Evolutionary conservation across 176 grass and related monocot species (phyloP).

Genomic region (Avena eriantha): DNA sequence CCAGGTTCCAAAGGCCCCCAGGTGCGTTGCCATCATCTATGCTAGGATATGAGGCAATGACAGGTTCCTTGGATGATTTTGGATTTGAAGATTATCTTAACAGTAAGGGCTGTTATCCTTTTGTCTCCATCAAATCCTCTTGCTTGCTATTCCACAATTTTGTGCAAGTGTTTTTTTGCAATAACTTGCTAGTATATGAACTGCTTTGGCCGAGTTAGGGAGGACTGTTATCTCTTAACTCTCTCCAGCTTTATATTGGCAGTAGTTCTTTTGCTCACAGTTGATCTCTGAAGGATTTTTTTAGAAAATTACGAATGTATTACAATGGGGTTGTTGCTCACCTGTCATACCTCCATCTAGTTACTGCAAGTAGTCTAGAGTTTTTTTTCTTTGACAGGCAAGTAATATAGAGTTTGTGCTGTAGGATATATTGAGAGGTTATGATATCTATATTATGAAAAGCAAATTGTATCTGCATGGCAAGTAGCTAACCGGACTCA

Average conservation of each 20-base stretch:
- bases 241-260: not conserved
- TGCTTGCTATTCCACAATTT: slow-evolving; percentile 19
- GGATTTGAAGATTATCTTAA: slow-evolving; percentile 98
- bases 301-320: not conserved
- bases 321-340: not conserved
- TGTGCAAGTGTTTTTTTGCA: slow-evolving; percentile 6
- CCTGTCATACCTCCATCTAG: not conserved
- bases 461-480: not conserved
- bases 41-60: slow-evolving; percentile 89
- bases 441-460: not conserved
- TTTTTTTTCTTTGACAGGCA: not conserved
- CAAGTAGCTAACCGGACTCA: not conserved
- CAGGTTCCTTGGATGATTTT: slow-evolving; percentile 94
- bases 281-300: not conserved
- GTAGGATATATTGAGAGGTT: not conserved
- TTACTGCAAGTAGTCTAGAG: not conserved
- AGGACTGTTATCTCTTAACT: not conserved
- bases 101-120: slow-evolving; percentile 49
- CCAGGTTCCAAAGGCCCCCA: slow-evolving; percentile 92
- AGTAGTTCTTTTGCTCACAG: not conserved
- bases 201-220: not conserved
- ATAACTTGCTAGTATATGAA: not conserved
- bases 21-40: slow-evolving; percentile 82
- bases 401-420: not conserved
- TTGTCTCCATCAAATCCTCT: not conserved